These are phyloP conservation scores for Escallonia herrerae DNA, from an alignment of 129 eudicot species.

Conservation along the genomic window DNA sequence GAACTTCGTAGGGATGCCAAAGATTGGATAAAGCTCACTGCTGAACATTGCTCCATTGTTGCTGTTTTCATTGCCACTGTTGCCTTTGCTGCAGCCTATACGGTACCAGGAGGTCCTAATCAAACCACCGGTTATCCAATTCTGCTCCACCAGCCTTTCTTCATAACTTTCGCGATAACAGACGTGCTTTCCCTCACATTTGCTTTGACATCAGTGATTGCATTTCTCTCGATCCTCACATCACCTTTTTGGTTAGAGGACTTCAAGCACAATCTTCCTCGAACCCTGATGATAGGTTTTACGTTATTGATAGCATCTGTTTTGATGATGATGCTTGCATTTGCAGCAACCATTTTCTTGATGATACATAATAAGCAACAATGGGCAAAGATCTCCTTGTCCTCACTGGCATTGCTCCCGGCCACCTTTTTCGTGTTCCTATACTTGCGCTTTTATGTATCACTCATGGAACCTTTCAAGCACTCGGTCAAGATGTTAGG, in stretches of 20 bases:
- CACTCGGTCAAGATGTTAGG: not conserved
- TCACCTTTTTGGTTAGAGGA: conserved; percentile 7
- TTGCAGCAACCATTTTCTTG: conserved; percentile 15
- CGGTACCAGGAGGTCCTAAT: not conserved
- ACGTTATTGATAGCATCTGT: conserved; percentile 9
- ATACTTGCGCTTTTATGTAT: conserved; percentile 4
- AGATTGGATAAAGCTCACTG: not conserved
- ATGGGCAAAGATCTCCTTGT: conserved; percentile 10
- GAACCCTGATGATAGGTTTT: conserved; percentile 9
- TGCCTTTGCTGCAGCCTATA: conserved; percentile 1
- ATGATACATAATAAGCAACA: conserved; percentile 8
- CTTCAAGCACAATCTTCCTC: conserved; percentile 16
- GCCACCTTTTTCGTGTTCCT: conserved; percentile 1
- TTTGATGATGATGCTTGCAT: conserved; percentile 25
- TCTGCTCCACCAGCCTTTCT: conserved; percentile 1
- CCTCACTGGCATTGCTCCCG: conserved; percentile 11
- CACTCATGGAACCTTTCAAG: conserved; percentile 7
- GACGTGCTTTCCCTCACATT: conserved; percentile 14
- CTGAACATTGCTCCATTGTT: not conserved
- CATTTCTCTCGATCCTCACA: conserved; percentile 11
- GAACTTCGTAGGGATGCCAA: not conserved
- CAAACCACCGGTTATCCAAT: not conserved
- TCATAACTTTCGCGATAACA: not conserved
- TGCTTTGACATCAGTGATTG: conserved; percentile 9
- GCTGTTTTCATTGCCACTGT: not conserved